Percentiles rank a stretch among this genome's conserved stretches.
Conservation (phyloP, 2,329 filamentous ascomycete species). For the Claviceps spartinae region DNA sequence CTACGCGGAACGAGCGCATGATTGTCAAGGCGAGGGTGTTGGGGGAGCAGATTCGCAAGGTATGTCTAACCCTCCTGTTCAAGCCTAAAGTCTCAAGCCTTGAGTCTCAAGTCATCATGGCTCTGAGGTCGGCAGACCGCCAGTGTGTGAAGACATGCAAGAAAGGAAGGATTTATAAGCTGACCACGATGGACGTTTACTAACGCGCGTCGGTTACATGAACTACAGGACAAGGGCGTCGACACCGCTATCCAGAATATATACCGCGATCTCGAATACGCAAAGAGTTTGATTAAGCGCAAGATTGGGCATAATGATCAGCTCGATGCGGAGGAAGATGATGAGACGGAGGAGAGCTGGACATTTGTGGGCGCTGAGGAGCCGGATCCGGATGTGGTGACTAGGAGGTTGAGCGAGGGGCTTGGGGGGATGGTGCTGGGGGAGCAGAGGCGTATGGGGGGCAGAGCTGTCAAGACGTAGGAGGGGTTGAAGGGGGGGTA, state of each 20-base stretch:
- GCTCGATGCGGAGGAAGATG: conserved; percentile 30
- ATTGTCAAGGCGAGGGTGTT: conserved; percentile 70
- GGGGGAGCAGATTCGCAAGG: conserved; percentile 76
- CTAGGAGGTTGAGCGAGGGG: conserved; percentile 26
- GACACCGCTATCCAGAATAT: conserved; percentile 79
- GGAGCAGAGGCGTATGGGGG: conserved; percentile 13
- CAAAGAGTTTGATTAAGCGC: conserved; percentile 65
- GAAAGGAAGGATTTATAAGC: too few species aligned
- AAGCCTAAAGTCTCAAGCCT: too few species aligned
- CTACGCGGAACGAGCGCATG: conserved; percentile 82
- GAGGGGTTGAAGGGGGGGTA: not conserved
- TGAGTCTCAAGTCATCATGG: too few species aligned
- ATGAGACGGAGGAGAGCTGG: conserved; percentile 69
- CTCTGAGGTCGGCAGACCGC: too few species aligned
- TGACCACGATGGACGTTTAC: too few species aligned
- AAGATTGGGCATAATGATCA: conserved; percentile 38
- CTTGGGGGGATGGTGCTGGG: conserved; percentile 11
- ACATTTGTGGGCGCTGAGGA: conserved; percentile 62
- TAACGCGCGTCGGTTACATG: not conserved
- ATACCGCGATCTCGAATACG: conserved; percentile 91
- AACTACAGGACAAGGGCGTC: conserved; percentile 70
- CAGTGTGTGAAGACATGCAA: too few species aligned
- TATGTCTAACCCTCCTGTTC: conserved; percentile 28
- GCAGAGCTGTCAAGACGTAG: conserved; percentile 7
- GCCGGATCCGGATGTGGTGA: conserved; percentile 29